These are phyloP conservation scores for Chaetomiaceae sp. DNA, from an alignment of 2,329 filamentous ascomycete species.

Conservation along the genomic window DNA sequence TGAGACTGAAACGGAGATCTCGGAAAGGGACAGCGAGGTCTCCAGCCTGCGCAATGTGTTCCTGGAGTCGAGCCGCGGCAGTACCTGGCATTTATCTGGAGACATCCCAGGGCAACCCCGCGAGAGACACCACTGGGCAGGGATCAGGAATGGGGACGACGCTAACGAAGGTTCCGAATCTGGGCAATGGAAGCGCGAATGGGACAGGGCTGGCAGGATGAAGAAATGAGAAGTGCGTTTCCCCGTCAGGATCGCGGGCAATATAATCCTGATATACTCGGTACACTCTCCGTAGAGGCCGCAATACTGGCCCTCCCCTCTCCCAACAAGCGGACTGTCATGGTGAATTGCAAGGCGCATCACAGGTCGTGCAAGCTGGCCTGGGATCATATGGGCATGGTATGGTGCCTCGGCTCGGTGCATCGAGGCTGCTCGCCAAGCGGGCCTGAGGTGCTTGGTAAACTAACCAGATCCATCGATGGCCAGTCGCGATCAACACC, in stretches of 20 bases:
- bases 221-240: neutral
- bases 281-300: no score
- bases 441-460: no score
- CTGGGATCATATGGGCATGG: no score
- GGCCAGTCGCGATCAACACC: no score
- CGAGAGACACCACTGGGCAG: conserved; percentile 8
- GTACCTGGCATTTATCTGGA: conserved; percentile 3
- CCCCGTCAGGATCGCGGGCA: no score
- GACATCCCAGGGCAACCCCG: neutral
- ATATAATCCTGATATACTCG: no score
- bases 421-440: neutral
- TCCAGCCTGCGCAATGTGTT: neutral
- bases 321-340: neutral
- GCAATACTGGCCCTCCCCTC: neutral
- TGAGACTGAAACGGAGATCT: no score
- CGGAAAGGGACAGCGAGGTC: neutral
- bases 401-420: conserved; percentile 5
- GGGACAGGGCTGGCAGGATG: neutral
- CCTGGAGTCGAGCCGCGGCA: neutral
- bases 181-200: neutral
- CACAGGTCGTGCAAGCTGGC: neutral
- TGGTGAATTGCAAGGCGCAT: neutral
- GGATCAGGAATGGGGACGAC: conserved; percentile 4
- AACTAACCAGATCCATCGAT: neutral
- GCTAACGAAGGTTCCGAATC: neutral